These are phyloP conservation scores for Aspergillus ustus DNA, from an alignment of 2,329 filamentous ascomycete genomes.

Conservation along the genomic window DNA sequence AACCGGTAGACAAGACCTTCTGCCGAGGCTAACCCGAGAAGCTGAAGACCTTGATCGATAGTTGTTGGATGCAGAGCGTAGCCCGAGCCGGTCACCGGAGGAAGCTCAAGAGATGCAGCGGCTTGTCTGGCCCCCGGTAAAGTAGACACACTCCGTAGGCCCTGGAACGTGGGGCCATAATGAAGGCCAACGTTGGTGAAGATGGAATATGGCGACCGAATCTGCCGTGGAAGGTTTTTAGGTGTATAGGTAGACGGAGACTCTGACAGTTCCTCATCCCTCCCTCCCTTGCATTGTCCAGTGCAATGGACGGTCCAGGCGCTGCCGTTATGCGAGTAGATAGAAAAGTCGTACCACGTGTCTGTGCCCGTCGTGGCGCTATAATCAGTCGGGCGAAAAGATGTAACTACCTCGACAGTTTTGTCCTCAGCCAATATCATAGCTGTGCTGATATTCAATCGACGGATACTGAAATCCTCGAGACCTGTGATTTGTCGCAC, in stretches of 20 bases:
- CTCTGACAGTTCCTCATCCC: neutral
- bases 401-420: conserved; percentile 28
- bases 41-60: conserved; percentile 2
- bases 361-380: conserved; percentile 17
- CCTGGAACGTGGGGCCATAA: neutral
- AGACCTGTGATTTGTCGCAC: conserved; percentile 11
- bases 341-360: conserved; percentile 33
- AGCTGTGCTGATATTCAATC: conserved; percentile 24
- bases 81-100: neutral
- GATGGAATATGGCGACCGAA: neutral
- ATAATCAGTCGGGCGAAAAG: conserved; percentile 18
- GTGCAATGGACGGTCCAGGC: conserved; percentile 1
- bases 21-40: neutral
- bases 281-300: neutral
- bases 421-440: conserved; percentile 26
- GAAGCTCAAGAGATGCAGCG: neutral
- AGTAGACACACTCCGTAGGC: neutral
- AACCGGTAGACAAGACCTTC: neutral
- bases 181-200: neutral
- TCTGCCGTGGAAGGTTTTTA: neutral
- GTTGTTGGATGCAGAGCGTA: conserved; percentile 7
- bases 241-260: neutral
- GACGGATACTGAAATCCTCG: conserved; percentile 18
- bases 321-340: neutral
- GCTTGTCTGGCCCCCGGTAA: neutral